Evolutionary conservation across 108 stramenopile genomes (phyloP).

Genomic region (Nannochloropsis salina): DNA sequence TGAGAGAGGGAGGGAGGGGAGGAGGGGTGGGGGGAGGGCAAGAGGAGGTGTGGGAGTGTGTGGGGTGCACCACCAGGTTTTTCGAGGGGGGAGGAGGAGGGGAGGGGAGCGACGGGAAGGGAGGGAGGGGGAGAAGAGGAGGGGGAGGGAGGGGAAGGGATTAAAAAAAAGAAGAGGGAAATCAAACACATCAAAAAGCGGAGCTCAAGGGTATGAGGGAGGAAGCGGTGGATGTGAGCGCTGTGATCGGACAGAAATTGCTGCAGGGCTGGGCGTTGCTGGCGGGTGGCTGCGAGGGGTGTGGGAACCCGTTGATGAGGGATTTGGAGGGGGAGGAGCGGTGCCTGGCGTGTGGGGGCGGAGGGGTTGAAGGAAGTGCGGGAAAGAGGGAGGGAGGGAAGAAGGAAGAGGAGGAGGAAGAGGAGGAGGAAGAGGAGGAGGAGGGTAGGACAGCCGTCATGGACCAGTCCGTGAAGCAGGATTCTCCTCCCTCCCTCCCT

Average conservation of each 20-base stretch:
- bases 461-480: background rate
- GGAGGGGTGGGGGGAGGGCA: no score
- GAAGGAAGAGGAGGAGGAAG: background rate
- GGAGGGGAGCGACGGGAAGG: no score
- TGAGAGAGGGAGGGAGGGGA: background rate
- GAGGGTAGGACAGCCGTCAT: background rate
- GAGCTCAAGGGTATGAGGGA: no score
- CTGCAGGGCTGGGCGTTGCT: background rate
- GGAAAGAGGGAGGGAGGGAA: background rate
- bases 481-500: background rate
- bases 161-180: background rate
- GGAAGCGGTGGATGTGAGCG: no score
- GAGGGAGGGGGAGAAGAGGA: background rate
- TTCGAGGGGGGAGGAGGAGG: no score
- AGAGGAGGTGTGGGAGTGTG: no score
- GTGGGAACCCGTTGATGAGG: background rate
- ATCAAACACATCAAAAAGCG: no score
- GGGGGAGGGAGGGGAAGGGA: background rate
- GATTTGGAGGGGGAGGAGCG: background rate
- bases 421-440: background rate
- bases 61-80: no score
- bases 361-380: background rate
- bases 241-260: background rate
- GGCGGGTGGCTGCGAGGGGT: background rate
- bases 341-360: background rate